These are phyloP conservation scores for Magnusiomyces suaveolens DNA, from an alignment of 1,139 yeast species.

Conservation along the genomic window DNA sequence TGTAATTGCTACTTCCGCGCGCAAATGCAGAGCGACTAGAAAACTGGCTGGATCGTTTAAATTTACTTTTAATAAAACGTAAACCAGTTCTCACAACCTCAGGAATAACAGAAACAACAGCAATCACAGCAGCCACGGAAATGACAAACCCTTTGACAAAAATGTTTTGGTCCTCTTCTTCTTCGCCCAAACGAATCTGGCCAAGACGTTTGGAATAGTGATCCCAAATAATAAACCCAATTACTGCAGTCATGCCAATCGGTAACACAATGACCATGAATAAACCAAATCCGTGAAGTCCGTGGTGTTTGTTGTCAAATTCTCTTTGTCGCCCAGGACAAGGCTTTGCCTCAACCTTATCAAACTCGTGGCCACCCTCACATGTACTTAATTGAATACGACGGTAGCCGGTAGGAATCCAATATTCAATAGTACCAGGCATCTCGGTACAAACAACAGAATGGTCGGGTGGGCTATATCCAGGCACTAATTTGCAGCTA, in stretches of 20 bases:
- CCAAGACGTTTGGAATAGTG: slow-evolving; percentile 75
- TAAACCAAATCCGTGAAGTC: slow-evolving; percentile 45
- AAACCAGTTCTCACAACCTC: slow-evolving; percentile 15
- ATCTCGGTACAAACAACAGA: slow-evolving; percentile 51
- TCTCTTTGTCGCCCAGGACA: slow-evolving; percentile 84
- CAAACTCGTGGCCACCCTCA: slow-evolving; percentile 60
- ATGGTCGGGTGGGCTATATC: slow-evolving; percentile 58
- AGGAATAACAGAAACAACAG: slow-evolving; percentile 29
- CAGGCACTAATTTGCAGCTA: slow-evolving; percentile 73
- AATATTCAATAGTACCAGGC: slow-evolving; percentile 53
- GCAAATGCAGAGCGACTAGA: slow-evolving; percentile 18
- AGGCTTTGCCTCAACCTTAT: slow-evolving; percentile 53
- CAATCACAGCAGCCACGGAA: slow-evolving; percentile 29
- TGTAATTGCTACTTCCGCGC: slow-evolving; percentile 11
- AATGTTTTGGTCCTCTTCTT: slow-evolving; percentile 35
- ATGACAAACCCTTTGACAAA: slow-evolving; percentile 22
- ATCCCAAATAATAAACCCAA: slow-evolving; percentile 69
- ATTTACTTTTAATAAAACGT: slow-evolving; percentile 10
- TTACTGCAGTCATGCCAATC: slow-evolving; percentile 43
- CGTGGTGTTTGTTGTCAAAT: slow-evolving; percentile 50
- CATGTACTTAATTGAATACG: slow-evolving; percentile 67
- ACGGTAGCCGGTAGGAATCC: slow-evolving; percentile 74
- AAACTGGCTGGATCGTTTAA: slow-evolving; percentile 13
- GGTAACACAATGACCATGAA: slow-evolving; percentile 51
- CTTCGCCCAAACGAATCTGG: slow-evolving; percentile 76